A percentile compares a stretch with the other conserved stretches of the same genome.
Evolutionary conservation across 148 eudicot genomes (phyloP).

Genomic region (Chenopodium suecicum): DNA sequence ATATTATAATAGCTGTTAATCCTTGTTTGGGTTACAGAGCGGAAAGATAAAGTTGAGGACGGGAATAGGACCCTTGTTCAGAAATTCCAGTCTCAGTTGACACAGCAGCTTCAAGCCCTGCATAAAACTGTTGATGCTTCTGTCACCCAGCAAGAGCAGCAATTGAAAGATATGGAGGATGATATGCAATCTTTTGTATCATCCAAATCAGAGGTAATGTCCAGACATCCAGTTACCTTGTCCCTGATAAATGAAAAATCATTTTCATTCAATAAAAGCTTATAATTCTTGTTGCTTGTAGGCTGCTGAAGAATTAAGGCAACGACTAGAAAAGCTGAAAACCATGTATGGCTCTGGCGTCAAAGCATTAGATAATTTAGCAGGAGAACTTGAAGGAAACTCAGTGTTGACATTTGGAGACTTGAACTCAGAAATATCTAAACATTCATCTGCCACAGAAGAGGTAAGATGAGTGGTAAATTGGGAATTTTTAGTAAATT

Average conservation of each 20-base stretch:
- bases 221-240: neutral
- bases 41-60: constrained; percentile 94
- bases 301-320: constrained; percentile 86
- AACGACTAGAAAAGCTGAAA: constrained; percentile 63
- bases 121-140: constrained; percentile 85
- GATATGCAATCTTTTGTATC: constrained; percentile 96
- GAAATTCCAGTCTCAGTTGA: constrained; percentile 75
- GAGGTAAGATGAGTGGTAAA: constrained; percentile 39
- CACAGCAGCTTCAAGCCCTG: constrained; percentile 84
- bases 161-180: constrained; percentile 87
- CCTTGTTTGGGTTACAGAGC: constrained; percentile 48
- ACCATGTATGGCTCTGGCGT: constrained; percentile 82
- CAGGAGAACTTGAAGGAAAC: constrained; percentile 83
- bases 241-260: neutral
- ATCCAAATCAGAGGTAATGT: constrained; percentile 77
- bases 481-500: neutral
- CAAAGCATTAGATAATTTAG: constrained; percentile 70
- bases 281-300: constrained; percentile 30
- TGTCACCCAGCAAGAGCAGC: constrained; percentile 86
- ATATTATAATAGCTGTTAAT: constrained; percentile 16
- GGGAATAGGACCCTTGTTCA: constrained; percentile 74
- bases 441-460: constrained; percentile 78
- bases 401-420: constrained; percentile 64
- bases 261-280: constrained; percentile 9
- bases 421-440: constrained; percentile 74